A percentile compares a stretch with the other conserved stretches of the same genome.
These are phyloP conservation scores for Boletus vinaceobasis DNA, from an alignment of 768 basidiomycete species.

Conservation along the genomic window DNA sequence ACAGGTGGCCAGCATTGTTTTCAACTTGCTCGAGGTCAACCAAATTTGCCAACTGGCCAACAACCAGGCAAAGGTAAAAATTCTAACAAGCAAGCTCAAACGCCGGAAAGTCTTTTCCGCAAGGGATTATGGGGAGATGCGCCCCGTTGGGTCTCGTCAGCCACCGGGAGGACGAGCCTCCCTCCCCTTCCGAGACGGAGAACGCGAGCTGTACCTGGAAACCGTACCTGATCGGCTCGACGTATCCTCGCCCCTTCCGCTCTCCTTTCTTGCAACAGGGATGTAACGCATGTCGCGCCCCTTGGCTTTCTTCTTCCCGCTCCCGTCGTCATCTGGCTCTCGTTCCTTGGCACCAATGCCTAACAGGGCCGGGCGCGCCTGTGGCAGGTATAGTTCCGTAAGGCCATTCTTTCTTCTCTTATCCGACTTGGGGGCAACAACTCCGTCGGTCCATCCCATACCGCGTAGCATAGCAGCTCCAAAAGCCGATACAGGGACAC, in stretches of 20 bases:
- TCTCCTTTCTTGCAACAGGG: conserved; percentile 74
- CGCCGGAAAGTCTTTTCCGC: neutral
- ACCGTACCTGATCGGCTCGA: conserved; percentile 36
- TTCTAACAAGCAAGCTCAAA: neutral
- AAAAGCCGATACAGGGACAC: conserved; percentile 89
- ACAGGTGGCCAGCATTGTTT: neutral
- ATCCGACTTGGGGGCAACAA: conserved; percentile 58
- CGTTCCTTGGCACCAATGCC: conserved; percentile 94
- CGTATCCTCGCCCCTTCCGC: conserved; percentile 30
- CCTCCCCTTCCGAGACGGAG: conserved; percentile 35
- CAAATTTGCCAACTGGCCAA: neutral
- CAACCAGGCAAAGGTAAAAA: conserved; percentile 7
- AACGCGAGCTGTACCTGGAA: conserved; percentile 51
- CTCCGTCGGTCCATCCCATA: conserved; percentile 94
- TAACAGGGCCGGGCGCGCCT: conserved; percentile 77
- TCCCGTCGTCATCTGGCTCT: conserved; percentile 69
- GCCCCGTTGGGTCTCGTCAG: neutral
- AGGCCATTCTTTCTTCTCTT: conserved; percentile 52
- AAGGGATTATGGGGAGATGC: neutral
- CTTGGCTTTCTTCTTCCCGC: conserved; percentile 46
- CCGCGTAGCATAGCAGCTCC: conserved; percentile 90
- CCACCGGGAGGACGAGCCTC: conserved; percentile 1
- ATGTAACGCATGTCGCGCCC: conserved; percentile 73
- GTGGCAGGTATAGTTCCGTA: conserved; percentile 78
- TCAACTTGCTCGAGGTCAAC: neutral